Base-by-base conservation (phyloP, 768 basidiomycete species). In the Trichaptum fuscoviolaceum region DNA sequence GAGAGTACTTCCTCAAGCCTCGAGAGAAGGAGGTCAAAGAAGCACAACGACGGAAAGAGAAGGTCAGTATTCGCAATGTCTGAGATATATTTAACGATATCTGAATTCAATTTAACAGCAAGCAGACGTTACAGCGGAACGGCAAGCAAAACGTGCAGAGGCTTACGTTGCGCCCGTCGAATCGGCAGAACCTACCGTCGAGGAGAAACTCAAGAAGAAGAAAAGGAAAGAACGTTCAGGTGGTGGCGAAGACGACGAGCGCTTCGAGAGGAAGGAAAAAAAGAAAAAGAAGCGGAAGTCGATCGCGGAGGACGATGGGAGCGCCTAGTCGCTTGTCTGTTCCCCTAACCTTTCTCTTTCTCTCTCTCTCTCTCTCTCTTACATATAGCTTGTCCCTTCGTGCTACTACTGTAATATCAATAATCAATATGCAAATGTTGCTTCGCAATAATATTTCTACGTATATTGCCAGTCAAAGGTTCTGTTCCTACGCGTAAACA, bases 1-100 rank as follows among this genome's bases (percentile, higher is more conserved):
- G 97, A 79, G 97, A 99, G 73, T 99, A 99, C 75, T 99, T 99
- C 83, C 90, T 99, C 79, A 97, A 96, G 75, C 80, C 91, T 20
- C 83, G 86, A 67, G 93, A 99, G 75, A 96, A 92, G 80, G 89
- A 90, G 69, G 86, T 84, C 2, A 83, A 87, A 36, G 92, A 95
- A 71, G 83, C 84, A 35, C 84, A 84, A 66, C 83, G 84, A 73
- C 80, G 90, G 74, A 89, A 87, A 77, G 87, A 94, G 75, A 94
- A 93, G 85, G 92, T 88, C 64, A 35, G 77, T 67, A 10, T 27
- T 27, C 8, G 23, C 24, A 10, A 15, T 17, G 42, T 15, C 42
- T 5, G 20, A 20, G 3, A 25, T 57, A 61, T 65, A n/a, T 66
- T 35, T 35, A 35, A 34, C 20, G 60, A 1, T 26, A 25, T 1